Percentiles rank a stretch among this genome's conserved stretches.
phyloP scores from a whole-genome alignment of 768 basidiomycete species.

The Royoungia palumana region DNA sequence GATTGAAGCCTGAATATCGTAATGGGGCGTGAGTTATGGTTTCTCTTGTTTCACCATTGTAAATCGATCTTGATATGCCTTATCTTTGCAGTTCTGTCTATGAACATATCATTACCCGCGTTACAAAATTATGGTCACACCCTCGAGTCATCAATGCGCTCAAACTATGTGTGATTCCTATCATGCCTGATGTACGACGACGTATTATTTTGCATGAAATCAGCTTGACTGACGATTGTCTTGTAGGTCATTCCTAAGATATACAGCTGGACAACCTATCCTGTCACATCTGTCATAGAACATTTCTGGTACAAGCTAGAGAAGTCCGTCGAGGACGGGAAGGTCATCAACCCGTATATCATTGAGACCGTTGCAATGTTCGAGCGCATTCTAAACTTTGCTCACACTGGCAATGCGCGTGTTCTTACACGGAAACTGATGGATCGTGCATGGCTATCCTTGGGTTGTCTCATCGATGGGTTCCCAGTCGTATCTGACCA shows the following conservation, averaged over 20 bases:
- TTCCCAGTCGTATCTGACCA: not conserved
- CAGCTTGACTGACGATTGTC: too few species aligned
- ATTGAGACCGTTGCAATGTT: not conserved
- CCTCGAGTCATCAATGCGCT: not conserved
- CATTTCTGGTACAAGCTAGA: too few species aligned
- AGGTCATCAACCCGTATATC: not conserved
- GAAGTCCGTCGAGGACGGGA: too few species aligned
- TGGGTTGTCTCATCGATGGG: not conserved
- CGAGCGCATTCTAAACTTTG: not conserved
- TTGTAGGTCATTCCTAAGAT: too few species aligned
- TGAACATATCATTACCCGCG: not conserved
- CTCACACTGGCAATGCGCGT: not conserved
- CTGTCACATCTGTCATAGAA: too few species aligned
- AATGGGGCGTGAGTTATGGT: not conserved
- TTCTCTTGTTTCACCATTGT: not conserved
- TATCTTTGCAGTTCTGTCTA: not conserved
- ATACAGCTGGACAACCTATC: too few species aligned
- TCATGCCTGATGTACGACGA: not conserved
- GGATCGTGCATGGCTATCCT: not conserved
- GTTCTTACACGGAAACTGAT: not conserved
- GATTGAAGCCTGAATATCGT: not conserved
- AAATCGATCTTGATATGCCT: not conserved
- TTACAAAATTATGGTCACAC: not conserved
- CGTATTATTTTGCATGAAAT: too few species aligned
- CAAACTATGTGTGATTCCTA: not conserved